These are phyloP conservation scores for Gyromitra esculenta DNA, from an alignment of 2,329 filamentous ascomycete genomes.

Conservation along the genomic window DNA sequence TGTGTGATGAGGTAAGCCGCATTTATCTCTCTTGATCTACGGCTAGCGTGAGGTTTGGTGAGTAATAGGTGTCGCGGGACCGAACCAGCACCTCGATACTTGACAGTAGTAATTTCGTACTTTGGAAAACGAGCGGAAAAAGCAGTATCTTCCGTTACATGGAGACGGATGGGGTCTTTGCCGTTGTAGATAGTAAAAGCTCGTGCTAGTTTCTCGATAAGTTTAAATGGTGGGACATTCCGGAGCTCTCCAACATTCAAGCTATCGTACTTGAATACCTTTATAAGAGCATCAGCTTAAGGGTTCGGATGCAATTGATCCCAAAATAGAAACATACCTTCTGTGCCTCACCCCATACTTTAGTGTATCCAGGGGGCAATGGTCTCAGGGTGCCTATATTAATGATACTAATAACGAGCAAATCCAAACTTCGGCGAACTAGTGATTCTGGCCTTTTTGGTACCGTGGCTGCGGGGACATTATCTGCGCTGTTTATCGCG, in stretches of 20 bases:
- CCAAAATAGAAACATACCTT: conserved; percentile 14
- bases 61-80: neutral
- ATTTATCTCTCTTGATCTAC: neutral
- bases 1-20: conserved; percentile 21
- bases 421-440: conserved; percentile 10
- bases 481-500: too few relatives aligned
- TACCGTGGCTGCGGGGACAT: neutral
- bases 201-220: conserved; percentile 17
- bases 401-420: conserved; percentile 31
- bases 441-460: neutral
- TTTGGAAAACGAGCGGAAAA: neutral
- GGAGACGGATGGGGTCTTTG: conserved; percentile 5
- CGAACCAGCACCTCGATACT: too few relatives aligned
- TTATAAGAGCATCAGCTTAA: conserved; percentile 1
- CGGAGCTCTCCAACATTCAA: neutral
- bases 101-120: neutral
- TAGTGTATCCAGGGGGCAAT: neutral
- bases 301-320: neutral
- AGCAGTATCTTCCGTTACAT: neutral
- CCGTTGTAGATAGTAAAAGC: conserved; percentile 8
- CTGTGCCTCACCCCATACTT: conserved; percentile 23
- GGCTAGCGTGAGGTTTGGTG: neutral
- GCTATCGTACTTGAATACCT: conserved; percentile 7
- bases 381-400: conserved; percentile 21
- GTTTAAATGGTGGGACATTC: neutral